Percentiles rank a stretch among this genome's conserved stretches.
Conservation (phyloP, 257 asterid species). For the Plantago elongata region DNA sequence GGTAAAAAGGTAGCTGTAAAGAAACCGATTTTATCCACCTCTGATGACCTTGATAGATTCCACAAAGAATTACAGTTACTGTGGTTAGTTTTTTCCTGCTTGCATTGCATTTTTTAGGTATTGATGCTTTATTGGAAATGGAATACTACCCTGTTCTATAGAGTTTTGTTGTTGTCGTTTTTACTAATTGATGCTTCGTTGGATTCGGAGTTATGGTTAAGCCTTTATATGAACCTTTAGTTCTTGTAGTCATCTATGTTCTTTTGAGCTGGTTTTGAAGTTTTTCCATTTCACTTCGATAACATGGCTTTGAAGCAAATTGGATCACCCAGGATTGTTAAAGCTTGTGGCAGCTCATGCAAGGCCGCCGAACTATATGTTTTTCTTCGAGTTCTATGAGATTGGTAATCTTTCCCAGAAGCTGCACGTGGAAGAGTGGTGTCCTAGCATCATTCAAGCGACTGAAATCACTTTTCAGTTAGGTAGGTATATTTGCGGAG, state of each 20-base stretch:
- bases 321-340: constrained; percentile 77
- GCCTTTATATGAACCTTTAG: constrained; percentile 4
- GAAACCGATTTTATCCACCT: constrained; percentile 78
- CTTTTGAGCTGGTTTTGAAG: constrained; percentile 21
- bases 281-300: constrained; percentile 9
- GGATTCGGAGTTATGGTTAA: neutral
- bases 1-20: constrained; percentile 74
- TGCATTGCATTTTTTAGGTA: too few relatives aligned
- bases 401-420: constrained; percentile 70
- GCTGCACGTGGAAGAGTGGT: constrained; percentile 81
- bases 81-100: constrained; percentile 23
- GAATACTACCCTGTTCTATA: too few relatives aligned
- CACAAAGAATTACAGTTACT: constrained; percentile 78
- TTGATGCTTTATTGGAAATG: too few relatives aligned
- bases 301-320: constrained; percentile 50
- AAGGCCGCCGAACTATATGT: constrained; percentile 84
- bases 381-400: constrained; percentile 68
- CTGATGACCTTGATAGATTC: constrained; percentile 66
- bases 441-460: constrained; percentile 48
- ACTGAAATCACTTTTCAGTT: constrained; percentile 41
- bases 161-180: neutral
- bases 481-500: constrained; percentile 62
- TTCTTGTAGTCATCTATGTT: neutral
- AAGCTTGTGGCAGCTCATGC: constrained; percentile 90
- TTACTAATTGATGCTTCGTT: neutral